Conservation (phyloP, 257 asterid species). For the Fraxinus pennsylvanica region DNA sequence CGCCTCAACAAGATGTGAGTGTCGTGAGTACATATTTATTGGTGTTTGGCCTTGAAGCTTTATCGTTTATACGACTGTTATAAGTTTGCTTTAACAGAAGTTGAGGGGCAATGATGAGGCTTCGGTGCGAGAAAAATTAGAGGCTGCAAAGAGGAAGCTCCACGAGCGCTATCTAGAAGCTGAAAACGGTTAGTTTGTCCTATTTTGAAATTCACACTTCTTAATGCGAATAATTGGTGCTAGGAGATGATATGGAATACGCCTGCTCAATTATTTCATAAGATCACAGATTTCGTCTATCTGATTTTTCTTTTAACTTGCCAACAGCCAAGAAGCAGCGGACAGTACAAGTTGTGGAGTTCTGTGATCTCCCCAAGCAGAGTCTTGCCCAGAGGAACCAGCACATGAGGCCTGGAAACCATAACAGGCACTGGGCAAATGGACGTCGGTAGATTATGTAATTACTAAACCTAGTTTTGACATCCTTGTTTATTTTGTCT, state of each 20-base stretch:
- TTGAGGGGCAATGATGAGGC: conserved; percentile 41
- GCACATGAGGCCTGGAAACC: conserved; percentile 55
- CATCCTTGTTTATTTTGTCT: conserved; percentile 18
- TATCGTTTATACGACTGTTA: not conserved
- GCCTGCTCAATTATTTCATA: not conserved
- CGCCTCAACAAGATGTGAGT: conserved; percentile 57
- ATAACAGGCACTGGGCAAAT: conserved; percentile 57
- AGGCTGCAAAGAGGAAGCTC: conserved; percentile 88
- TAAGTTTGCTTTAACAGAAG: conserved; percentile 33
- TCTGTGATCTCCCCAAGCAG: conserved; percentile 80
- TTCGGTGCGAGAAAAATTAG: conserved; percentile 53
- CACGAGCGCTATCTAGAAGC: conserved; percentile 94
- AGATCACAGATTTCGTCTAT: not conserved
- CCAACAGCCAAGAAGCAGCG: conserved; percentile 77
- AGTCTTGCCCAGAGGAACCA: conserved; percentile 51
- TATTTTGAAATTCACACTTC: not conserved
- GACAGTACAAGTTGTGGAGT: conserved; percentile 82
- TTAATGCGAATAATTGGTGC: not conserved
- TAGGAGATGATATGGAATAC: not conserved
- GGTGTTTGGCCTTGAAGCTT: not conserved
- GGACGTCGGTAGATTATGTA: conserved; percentile 51
- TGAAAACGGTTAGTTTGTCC: conserved; percentile 64
- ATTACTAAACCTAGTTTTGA: conserved; percentile 19
- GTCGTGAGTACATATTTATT: not conserved
- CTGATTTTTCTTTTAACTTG: not conserved